These are phyloP conservation scores for Fonsecaea pedrosoi DNA, from an alignment of 2,329 filamentous ascomycete genomes.

Conservation along the genomic window DNA sequence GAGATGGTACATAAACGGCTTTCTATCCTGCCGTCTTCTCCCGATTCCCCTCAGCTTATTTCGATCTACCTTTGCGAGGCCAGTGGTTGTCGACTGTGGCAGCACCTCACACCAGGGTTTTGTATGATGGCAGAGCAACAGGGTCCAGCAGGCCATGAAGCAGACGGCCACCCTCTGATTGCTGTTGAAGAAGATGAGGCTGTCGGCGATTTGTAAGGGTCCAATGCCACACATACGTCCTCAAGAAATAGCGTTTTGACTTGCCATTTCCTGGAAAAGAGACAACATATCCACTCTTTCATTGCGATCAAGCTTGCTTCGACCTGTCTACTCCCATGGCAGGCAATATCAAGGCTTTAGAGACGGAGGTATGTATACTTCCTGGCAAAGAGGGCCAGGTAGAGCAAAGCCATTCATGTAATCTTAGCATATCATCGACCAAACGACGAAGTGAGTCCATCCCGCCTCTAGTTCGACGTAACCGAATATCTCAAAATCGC, in stretches of 20 bases:
- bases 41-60: neutral
- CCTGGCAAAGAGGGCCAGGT: too few relatives aligned
- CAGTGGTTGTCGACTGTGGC: neutral
- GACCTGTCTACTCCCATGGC: conserved; percentile 9
- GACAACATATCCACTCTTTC: conserved; percentile 2
- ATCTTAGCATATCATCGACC: conserved; percentile 4
- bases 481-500: neutral
- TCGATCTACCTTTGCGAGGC: neutral
- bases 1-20: neutral
- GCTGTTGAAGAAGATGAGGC: conserved; percentile 8
- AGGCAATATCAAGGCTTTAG: conserved; percentile 9
- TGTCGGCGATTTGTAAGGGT: conserved; percentile 2
- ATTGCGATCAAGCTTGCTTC: conserved; percentile 5
- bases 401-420: conserved; percentile 2
- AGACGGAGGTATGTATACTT: conserved; percentile 6
- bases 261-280: neutral
- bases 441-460: conserved; percentile 8
- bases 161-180: neutral
- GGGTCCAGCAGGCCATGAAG: neutral
- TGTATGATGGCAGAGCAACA: neutral
- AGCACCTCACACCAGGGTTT: neutral
- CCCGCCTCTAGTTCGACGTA: neutral
- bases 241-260: neutral
- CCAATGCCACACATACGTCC: neutral
- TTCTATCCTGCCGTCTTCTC: neutral